Conservation (phyloP, 352 stramenopile species). For the Pythium aphanidermatum region DNA sequence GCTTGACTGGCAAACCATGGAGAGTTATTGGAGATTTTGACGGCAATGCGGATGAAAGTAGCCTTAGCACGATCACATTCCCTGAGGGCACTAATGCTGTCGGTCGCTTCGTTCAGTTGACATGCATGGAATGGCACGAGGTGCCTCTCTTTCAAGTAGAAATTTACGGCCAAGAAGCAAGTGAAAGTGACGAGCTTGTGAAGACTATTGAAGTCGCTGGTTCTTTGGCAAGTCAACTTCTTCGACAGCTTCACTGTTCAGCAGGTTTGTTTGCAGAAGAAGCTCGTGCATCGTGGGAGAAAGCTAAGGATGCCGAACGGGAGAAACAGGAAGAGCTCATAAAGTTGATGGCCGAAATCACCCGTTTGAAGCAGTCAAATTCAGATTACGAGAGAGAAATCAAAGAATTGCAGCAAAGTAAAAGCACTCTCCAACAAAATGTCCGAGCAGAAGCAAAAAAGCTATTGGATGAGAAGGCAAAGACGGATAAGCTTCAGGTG, state of each 20-base stretch:
- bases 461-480: constrained; percentile 21
- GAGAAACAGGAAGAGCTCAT: constrained; percentile 76
- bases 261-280: constrained; percentile 56
- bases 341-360: constrained; percentile 65
- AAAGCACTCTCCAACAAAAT: constrained; percentile 31
- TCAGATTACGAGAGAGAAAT: constrained; percentile 42
- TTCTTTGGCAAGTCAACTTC: constrained; percentile 28
- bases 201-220: constrained; percentile 37
- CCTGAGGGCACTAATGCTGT: constrained; percentile 20
- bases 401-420: constrained; percentile 41
- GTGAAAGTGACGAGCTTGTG: constrained; percentile 40
- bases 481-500: constrained; percentile 35
- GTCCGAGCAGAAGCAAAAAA: constrained; percentile 38
- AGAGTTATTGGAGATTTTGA: constrained; percentile 50
- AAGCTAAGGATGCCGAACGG: constrained; percentile 61
- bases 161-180: constrained; percentile 50
- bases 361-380: constrained; percentile 42
- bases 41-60: constrained; percentile 35
- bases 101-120: constrained; percentile 59
- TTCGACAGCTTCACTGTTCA: constrained; percentile 50
- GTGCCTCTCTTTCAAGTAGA: constrained; percentile 59
- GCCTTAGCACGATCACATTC: constrained; percentile 29
- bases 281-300: constrained; percentile 63
- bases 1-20: constrained; percentile 62
- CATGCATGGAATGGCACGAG: constrained; percentile 58